Evolutionary conservation across 225 moss, liverwort and hornwort species (phyloP).

Genomic region (Pseudisothecium myosuroides): DNA sequence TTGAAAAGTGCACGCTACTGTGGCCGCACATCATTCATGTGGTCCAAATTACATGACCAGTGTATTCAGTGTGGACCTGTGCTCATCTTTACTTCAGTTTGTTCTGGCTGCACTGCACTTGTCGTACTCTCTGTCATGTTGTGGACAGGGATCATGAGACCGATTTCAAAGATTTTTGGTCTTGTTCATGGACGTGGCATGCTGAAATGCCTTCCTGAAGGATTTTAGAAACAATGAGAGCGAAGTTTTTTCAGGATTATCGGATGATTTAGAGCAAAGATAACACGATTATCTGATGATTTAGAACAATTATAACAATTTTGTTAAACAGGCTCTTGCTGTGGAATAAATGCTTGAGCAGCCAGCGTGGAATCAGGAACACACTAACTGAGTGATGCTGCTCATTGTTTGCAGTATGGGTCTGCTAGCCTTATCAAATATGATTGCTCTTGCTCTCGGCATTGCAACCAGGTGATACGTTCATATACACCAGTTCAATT

Average conservation of each 20-base stretch:
- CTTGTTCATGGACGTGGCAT: neutral
- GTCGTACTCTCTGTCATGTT: neutral
- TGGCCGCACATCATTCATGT: neutral
- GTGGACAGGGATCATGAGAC: neutral
- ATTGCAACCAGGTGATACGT: constrained; percentile 16
- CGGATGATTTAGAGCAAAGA: neutral
- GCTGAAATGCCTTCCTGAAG: neutral
- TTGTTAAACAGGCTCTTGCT: neutral
- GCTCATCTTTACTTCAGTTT: neutral
- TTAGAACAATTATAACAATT: neutral
- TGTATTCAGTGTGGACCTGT: neutral
- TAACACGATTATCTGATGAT: neutral
- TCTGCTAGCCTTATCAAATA: constrained; percentile 7
- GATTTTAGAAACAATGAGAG: neutral
- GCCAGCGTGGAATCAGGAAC: neutral
- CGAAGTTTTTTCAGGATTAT: neutral
- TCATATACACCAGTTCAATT: neutral
- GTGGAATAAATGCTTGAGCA: neutral
- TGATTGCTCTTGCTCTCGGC: constrained; percentile 23
- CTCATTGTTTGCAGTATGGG: constrained; percentile 16
- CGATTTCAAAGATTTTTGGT: neutral
- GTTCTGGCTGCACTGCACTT: neutral
- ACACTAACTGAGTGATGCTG: neutral
- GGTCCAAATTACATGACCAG: neutral
- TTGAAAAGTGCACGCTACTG: neutral